phyloP scores from a whole-genome alignment of 495 filamentous ascomycete genomes.

The Penicillium taxi region DNA sequence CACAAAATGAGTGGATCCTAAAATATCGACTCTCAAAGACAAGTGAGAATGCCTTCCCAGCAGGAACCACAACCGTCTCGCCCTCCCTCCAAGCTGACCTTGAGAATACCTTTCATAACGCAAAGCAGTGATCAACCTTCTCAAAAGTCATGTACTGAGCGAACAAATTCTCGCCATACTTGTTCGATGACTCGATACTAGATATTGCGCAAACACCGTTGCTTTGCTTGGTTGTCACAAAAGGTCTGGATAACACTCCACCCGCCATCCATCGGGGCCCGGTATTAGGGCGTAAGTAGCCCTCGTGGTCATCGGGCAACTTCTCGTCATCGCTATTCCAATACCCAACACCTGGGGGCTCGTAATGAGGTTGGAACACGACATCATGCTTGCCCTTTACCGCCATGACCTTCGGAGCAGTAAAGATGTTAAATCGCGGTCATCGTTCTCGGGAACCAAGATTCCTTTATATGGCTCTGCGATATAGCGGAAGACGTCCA shows the following conservation, averaged over 20 bases:
- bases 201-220: constrained; percentile 38
- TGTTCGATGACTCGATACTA: constrained; percentile 34
- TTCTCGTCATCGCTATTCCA: constrained; percentile 35
- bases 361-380: constrained; percentile 36
- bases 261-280: constrained; percentile 38
- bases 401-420: constrained; percentile 45
- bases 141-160: constrained; percentile 30
- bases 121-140: constrained; percentile 33
- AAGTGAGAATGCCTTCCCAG: constrained; percentile 31
- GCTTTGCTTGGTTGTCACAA: constrained; percentile 38
- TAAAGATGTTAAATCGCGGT: constrained; percentile 32
- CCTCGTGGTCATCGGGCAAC: constrained; percentile 28
- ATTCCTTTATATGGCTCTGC: constrained; percentile 42
- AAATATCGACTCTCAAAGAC: constrained; percentile 34
- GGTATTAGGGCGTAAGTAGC: constrained; percentile 34
- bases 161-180: constrained; percentile 23
- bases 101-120: constrained; percentile 32
- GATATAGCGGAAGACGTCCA: constrained; percentile 45
- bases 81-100: constrained; percentile 30
- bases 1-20: constrained; percentile 35
- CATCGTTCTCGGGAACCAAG: constrained; percentile 40
- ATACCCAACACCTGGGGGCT: constrained; percentile 29
- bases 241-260: constrained; percentile 36
- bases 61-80: constrained; percentile 37
- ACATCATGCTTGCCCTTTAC: constrained; percentile 43